Conservation (phyloP, 2,329 filamentous ascomycete species). For the Cladosporium sp. region DNA sequence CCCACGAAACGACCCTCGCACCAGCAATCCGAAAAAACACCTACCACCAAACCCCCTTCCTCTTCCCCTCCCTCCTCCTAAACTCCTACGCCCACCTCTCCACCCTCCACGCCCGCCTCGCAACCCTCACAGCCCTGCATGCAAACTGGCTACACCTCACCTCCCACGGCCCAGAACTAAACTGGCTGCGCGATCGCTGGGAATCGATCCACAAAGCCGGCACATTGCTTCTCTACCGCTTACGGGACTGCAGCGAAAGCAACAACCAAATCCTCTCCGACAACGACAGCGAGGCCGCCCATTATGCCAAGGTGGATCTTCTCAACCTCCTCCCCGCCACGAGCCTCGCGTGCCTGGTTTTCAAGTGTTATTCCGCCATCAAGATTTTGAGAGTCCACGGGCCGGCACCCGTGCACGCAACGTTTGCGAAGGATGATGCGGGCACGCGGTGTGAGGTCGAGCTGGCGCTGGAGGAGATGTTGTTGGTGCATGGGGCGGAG, state of each 20-base stretch:
- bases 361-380: slow-evolving; percentile 28
- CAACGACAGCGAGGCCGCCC: neutral
- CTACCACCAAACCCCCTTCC: slow-evolving; percentile 14
- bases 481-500: slow-evolving; percentile 27
- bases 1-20: slow-evolving; percentile 28
- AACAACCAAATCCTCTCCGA: no score
- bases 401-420: slow-evolving; percentile 24
- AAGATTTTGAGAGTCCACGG: slow-evolving; percentile 30
- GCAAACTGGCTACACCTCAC: slow-evolving; percentile 28
- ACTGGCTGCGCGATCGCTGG: slow-evolving; percentile 31
- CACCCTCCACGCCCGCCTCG: slow-evolving; percentile 20
- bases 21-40: slow-evolving; percentile 21
- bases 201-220: slow-evolving; percentile 29
- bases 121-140: slow-evolving; percentile 23
- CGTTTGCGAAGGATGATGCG: slow-evolving; percentile 17
- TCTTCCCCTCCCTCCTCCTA: slow-evolving; percentile 24
- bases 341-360: slow-evolving; percentile 30
- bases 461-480: slow-evolving; percentile 30
- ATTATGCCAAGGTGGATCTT: slow-evolving; percentile 19
- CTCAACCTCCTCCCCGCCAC: slow-evolving; percentile 26
- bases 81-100: slow-evolving; percentile 8
- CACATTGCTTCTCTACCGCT: slow-evolving; percentile 29
- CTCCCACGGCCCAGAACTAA: slow-evolving; percentile 23
- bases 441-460: slow-evolving; percentile 29
- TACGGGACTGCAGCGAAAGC: slow-evolving; percentile 22